A percentile compares a stretch with the other conserved stretches of the same genome.
Evolutionary conservation across 2,329 filamentous ascomycete genomes (phyloP).

Genomic region (Neofusicoccum laricinum): DNA sequence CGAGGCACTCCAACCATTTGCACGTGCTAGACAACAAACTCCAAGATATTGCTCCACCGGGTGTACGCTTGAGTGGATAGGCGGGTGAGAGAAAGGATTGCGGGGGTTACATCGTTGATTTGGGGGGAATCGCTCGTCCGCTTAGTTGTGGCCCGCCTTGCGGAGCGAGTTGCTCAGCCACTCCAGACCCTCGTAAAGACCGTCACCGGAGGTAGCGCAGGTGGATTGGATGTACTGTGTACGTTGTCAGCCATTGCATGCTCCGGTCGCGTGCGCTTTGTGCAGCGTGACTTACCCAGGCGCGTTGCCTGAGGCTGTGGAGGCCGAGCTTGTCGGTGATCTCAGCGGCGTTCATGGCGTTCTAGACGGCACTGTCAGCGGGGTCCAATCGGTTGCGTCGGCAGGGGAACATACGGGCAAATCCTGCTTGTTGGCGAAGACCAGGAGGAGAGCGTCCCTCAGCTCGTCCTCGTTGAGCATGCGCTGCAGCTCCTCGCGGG

Average conservation of each 20-base stretch:
- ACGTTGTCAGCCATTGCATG: background rate
- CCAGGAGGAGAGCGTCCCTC: slow-evolving; percentile 88
- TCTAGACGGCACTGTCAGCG: slow-evolving; percentile 53
- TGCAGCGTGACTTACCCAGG: slow-evolving; percentile 73
- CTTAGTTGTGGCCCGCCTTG: slow-evolving; percentile 32
- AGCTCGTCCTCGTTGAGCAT: slow-evolving; percentile 98
- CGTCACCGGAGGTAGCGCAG: slow-evolving; percentile 97
- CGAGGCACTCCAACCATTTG: slow-evolving; percentile 15
- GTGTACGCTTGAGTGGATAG: slow-evolving; percentile 4
- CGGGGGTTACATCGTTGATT: slow-evolving; percentile 12
- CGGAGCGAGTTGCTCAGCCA: slow-evolving; percentile 55
- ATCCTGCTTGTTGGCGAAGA: slow-evolving; percentile 99
- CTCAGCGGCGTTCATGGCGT: slow-evolving; percentile 99
- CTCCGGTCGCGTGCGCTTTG: background rate
- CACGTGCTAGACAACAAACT: slow-evolving; percentile 15
- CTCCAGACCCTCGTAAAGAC: slow-evolving; percentile 97
- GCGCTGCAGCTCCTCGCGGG: slow-evolving; percentile 86
- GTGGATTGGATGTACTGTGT: slow-evolving; percentile 95
- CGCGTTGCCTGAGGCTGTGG: slow-evolving; percentile 96
- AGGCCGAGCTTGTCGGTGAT: slow-evolving; percentile 99
- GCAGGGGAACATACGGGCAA: slow-evolving; percentile 66
- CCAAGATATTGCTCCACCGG: slow-evolving; percentile 16
- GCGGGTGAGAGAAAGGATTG: slow-evolving; percentile 4
- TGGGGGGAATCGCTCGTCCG: slow-evolving; percentile 14
- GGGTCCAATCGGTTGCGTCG: slow-evolving; percentile 5